These are phyloP conservation scores for Pichia sp. DNA, from an alignment of 1,139 yeast species.

Conservation along the genomic window DNA sequence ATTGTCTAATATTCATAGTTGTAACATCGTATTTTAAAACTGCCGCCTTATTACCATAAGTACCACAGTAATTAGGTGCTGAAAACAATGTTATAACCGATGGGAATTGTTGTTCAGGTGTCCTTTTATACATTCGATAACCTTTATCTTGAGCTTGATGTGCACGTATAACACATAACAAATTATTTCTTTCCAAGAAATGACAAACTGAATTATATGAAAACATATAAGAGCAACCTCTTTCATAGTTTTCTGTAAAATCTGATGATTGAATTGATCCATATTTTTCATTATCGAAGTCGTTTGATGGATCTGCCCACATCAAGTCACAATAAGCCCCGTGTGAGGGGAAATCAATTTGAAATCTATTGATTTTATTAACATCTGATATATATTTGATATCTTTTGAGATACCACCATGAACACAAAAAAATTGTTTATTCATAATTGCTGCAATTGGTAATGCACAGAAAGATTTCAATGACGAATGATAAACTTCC, in stretches of 20 bases:
- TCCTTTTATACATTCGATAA: constrained; percentile 85
- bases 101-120: constrained; percentile 87
- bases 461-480: constrained; percentile 75
- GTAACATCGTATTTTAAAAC: constrained; percentile 84
- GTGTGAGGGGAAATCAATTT: constrained; percentile 81
- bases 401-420: constrained; percentile 95
- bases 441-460: constrained; percentile 95
- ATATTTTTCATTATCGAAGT: constrained; percentile 64
- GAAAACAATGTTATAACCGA: constrained; percentile 86
- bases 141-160: constrained; percentile 99
- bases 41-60: constrained; percentile 93
- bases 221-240: constrained; percentile 92
- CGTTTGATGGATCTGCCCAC: constrained; percentile 95
- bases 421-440: constrained; percentile 91
- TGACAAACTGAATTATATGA: constrained; percentile 80
- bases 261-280: constrained; percentile 23
- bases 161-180: constrained; percentile 82
- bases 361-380: constrained; percentile 64
- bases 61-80: constrained; percentile 93
- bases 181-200: constrained; percentile 72
- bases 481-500: constrained; percentile 64
- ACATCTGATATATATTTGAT: constrained; percentile 66
- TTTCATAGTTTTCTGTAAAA: constrained; percentile 63
- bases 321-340: constrained; percentile 93
- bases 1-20: constrained; percentile 93